Conservation (phyloP, 176 grass and related monocot genomes). For the Neostapfia colusana region DNA sequence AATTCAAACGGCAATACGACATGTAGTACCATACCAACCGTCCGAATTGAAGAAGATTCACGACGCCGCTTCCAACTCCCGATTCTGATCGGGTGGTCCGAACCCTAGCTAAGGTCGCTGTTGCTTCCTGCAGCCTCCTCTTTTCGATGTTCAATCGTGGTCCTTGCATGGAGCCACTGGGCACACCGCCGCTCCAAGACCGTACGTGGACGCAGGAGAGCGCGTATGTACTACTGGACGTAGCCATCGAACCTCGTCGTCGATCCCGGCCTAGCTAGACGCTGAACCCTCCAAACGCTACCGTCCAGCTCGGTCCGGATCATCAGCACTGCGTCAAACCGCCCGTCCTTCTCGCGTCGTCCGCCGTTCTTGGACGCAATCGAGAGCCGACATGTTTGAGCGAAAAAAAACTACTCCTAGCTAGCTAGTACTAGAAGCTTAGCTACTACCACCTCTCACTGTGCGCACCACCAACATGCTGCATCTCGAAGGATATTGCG, state of each 20-base stretch:
- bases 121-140: constrained; percentile 34
- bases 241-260: constrained; percentile 28
- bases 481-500: not conserved
- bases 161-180: constrained; percentile 26
- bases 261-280: not conserved
- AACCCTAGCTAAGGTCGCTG: constrained; percentile 28
- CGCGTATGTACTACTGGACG: not conserved
- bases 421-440: not conserved
- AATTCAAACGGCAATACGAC: too few relatives aligned
- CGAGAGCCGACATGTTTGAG: constrained; percentile 49
- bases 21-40: not conserved
- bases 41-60: constrained; percentile 16
- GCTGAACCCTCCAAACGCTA: constrained; percentile 34
- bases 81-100: constrained; percentile 35
- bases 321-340: not conserved
- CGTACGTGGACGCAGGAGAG: not conserved
- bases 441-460: not conserved
- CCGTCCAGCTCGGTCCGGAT: constrained; percentile 8
- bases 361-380: constrained; percentile 26
- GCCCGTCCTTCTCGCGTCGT: constrained; percentile 16
- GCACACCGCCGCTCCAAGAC: constrained; percentile 6
- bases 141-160: constrained; percentile 15
- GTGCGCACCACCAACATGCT: not conserved
- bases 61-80: not conserved
- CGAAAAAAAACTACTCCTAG: not conserved